Evolutionary conservation across 2,329 filamentous ascomycete species (phyloP), one percentile per base, ranked within the genome.

Genomic region (Lachnellula occidentalis): DNA sequence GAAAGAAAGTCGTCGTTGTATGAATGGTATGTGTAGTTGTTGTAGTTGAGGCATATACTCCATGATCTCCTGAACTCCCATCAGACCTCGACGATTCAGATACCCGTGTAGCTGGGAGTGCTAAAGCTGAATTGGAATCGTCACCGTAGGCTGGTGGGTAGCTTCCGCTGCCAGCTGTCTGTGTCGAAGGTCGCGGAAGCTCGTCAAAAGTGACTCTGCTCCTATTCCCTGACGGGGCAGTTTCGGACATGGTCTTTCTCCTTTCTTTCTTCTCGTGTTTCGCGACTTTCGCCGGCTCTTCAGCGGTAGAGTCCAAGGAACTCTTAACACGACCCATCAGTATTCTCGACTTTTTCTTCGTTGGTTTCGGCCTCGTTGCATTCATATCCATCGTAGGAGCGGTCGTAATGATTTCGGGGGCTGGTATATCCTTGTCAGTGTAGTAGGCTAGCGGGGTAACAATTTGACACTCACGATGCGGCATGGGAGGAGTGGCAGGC

Each of bases 11-110:
- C 21, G 80, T 87, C 36, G 81, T 85, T 5, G 82, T 80, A 27
- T 81, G 77, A 14, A 80, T 74, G 9, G 79, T 83, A 59, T 88
- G 82, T 11, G 83, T 86, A 6, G 82, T 85, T 45, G 78, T 85
- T 51, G 78, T 81, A 46, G 74, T 79, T 59, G 74, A 80, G 48
- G 77, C 79, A 70, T 81, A 81, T 48, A 82, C 73, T 41, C 76
- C 76, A 62, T 80, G 79, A 64, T 92, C 86, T 42, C 79, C 83
- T 15, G 86, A 88, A 72, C 89, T 95, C 45, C 82, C 88, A 70
- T 96, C 92, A 27, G 92, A 96, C 61, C 88, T 82, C 2, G 91
- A 96, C 1, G 92, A 96, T 66, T 96, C 92, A 5, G 89, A 94
- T 27, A 87, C 73, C 41, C 89, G 78, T 59, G 81, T 79, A 31